Conservation (phyloP, 352 stramenopile species). For the Phytophthora crassamura region DNA sequence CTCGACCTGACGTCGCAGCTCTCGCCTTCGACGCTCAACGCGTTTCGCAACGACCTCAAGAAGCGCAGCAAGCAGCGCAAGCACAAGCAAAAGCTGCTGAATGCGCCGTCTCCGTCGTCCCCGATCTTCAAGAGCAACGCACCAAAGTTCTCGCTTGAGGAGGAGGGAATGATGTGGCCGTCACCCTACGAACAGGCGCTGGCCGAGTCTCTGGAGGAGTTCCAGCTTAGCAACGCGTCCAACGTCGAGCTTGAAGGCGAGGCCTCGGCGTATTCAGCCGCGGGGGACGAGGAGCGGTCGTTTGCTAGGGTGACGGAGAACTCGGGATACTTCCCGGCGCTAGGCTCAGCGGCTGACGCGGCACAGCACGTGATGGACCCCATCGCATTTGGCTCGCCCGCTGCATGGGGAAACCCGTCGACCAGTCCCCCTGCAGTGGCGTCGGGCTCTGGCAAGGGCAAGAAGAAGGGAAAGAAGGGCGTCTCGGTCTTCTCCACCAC, state of each 20-base stretch:
- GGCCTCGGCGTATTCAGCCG: constrained; percentile 13
- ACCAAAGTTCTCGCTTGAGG: constrained; percentile 58
- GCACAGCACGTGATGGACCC: constrained; percentile 11
- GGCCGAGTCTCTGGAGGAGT: constrained; percentile 46
- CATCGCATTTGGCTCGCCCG: constrained; percentile 39
- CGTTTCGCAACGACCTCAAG: constrained; percentile 78
- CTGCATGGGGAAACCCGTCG: constrained; percentile 50
- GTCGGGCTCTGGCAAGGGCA: constrained; percentile 43
- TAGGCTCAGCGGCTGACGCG: constrained; percentile 27
- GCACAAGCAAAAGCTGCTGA: constrained; percentile 50
- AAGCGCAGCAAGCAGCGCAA: constrained; percentile 79
- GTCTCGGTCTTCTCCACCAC: constrained; percentile 74
- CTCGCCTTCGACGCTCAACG: constrained; percentile 63
- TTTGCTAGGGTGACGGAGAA: constrained; percentile 79
- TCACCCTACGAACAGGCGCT: constrained; percentile 62
- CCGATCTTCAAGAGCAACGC: constrained; percentile 42
- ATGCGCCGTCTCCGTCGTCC: constrained; percentile 33
- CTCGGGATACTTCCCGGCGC: constrained; percentile 74
- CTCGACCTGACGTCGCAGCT: constrained; percentile 79
- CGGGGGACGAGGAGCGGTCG: constrained; percentile 56
- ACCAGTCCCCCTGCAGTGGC: constrained; percentile 42
- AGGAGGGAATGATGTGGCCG: constrained; percentile 63
- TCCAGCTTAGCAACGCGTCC: constrained; percentile 36
- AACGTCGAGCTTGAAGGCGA: constrained; percentile 29
- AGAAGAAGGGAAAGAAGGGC: constrained; percentile 84